phyloP scores from a whole-genome alignment of 495 filamentous ascomycete genomes.

The Penicillium tannophilum region DNA sequence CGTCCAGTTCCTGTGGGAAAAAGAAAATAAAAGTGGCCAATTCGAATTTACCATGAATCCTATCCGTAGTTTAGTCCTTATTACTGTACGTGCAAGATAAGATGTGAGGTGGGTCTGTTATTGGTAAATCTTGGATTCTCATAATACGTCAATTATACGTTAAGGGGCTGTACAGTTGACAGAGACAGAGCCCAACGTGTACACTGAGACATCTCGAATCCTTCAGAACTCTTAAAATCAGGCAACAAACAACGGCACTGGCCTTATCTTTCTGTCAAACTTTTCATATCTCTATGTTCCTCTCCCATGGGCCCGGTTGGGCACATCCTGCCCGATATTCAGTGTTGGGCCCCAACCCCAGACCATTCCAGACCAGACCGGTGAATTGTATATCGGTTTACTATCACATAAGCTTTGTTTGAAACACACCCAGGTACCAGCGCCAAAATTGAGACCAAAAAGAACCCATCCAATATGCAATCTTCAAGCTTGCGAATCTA shows the following conservation, averaged over 20 bases:
- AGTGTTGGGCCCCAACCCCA: slow-evolving; percentile 10
- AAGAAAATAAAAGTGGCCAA: background rate
- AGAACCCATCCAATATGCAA: background rate
- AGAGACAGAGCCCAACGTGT: background rate
- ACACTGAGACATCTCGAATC: background rate
- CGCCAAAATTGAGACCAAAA: background rate
- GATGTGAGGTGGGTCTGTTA: background rate
- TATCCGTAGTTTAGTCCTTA: background rate
- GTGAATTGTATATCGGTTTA: background rate
- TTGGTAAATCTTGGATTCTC: background rate
- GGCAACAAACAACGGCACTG: background rate
- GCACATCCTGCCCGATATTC: slow-evolving; percentile 18
- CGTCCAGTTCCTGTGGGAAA: slow-evolving; percentile 4
- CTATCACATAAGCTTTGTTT: slow-evolving; percentile 5
- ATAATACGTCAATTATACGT: background rate
- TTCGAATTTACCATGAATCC: background rate
- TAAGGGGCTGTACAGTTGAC: background rate
- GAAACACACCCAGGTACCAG: slow-evolving; percentile 13
- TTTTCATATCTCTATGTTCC: slow-evolving; percentile 12
- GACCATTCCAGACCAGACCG: background rate
- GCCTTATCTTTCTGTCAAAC: slow-evolving; percentile 4
- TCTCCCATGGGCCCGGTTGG: slow-evolving; percentile 18
- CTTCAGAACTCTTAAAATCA: background rate
- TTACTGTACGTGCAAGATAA: background rate
- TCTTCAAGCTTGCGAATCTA: background rate